Percentiles rank a stretch among this genome's conserved stretches.
Evolutionary conservation across 306 rosid genomes (phyloP).

Genomic region (Geum urbanum): DNA sequence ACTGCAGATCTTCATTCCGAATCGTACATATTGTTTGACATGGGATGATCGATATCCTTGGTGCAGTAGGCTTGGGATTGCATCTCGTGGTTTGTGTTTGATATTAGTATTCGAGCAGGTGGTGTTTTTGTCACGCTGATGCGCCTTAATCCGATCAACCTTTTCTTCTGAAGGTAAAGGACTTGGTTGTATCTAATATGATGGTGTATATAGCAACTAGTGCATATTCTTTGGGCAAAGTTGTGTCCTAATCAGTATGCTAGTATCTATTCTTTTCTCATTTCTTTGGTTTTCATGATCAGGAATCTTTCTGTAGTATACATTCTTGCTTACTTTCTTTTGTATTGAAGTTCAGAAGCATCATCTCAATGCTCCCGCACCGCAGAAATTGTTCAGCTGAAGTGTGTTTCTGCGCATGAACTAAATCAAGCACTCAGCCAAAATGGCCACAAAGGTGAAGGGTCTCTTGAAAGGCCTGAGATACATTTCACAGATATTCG

Average conservation of each 20-base stretch:
- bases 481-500: conserved; percentile 82
- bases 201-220: neutral
- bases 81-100: neutral
- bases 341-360: conserved; percentile 24
- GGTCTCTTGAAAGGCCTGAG: conserved; percentile 78
- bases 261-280: conserved; percentile 12
- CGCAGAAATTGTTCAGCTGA: conserved; percentile 17
- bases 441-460: conserved; percentile 55
- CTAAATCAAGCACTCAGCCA: conserved; percentile 15
- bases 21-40: neutral
- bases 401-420: conserved; percentile 19
- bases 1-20: neutral
- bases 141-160: neutral
- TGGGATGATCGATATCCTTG: conserved; percentile 8
- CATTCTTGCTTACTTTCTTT: conserved; percentile 5
- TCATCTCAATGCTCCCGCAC: neutral
- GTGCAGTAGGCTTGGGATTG: conserved; percentile 12
- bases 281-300: conserved; percentile 3
- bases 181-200: neutral
- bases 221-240: conserved; percentile 10
- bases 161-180: conserved; percentile 23
- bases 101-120: neutral
- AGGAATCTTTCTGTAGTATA: neutral
- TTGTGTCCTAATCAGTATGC: conserved; percentile 5
- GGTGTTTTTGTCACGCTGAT: conserved; percentile 8